phyloP scores from a whole-genome alignment of 352 stramenopile genomes.

The Phytophthora lateralis region DNA sequence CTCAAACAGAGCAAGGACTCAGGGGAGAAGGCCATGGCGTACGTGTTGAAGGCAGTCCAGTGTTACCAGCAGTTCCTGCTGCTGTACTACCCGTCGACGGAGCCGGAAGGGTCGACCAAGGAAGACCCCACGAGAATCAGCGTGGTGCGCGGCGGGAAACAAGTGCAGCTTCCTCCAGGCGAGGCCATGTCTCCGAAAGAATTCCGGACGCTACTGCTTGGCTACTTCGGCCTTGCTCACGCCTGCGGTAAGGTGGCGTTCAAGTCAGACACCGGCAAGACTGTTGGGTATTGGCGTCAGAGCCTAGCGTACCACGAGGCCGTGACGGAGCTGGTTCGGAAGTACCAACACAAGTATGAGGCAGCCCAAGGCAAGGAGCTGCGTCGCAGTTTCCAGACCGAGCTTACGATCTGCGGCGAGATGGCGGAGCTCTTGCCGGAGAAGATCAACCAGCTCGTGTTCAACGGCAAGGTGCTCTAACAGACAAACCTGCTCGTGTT shows the following conservation, averaged over 20 bases:
- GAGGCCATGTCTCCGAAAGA: slow-evolving; percentile 42
- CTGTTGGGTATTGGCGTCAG: slow-evolving; percentile 62
- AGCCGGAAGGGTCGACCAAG: not conserved
- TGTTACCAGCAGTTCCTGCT: slow-evolving; percentile 77
- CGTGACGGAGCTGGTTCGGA: slow-evolving; percentile 44
- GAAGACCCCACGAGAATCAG: slow-evolving; percentile 29
- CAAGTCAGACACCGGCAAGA: slow-evolving; percentile 48
- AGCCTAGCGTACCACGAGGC: slow-evolving; percentile 58
- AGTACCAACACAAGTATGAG: slow-evolving; percentile 40
- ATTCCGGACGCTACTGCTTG: slow-evolving; percentile 51
- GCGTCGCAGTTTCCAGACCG: slow-evolving; percentile 46
- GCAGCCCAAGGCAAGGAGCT: slow-evolving; percentile 27
- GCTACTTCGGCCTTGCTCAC: slow-evolving; percentile 67
- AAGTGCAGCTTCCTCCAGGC: slow-evolving; percentile 34
- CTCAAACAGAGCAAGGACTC: slow-evolving; percentile 58
- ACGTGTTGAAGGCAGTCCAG: slow-evolving; percentile 65
- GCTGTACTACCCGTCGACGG: slow-evolving; percentile 57
- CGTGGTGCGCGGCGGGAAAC: slow-evolving; percentile 40
- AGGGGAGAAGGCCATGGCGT: slow-evolving; percentile 47
- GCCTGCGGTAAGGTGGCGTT: slow-evolving; percentile 65
- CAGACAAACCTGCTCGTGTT: not conserved
- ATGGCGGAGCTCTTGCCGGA: slow-evolving; percentile 72
- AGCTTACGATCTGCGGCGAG: slow-evolving; percentile 64
- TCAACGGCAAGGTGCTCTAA: slow-evolving; percentile 62
- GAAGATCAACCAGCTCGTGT: slow-evolving; percentile 83